These are phyloP conservation scores for Rhinocladiella similis DNA, from an alignment of 2,329 filamentous ascomycete species.

Conservation along the genomic window DNA sequence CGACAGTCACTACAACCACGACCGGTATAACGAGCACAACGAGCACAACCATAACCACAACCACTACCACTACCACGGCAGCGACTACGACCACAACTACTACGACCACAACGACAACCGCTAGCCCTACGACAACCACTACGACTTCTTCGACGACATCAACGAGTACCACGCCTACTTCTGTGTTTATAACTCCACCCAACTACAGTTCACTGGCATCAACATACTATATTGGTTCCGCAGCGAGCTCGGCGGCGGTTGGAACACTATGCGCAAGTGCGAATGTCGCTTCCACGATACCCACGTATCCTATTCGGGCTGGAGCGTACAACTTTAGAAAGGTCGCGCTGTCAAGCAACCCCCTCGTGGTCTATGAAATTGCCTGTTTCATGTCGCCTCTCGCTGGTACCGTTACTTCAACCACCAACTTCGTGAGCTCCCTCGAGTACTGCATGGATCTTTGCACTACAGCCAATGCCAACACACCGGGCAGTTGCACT, in stretches of 20 bases:
- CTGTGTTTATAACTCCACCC: background rate
- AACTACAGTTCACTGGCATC: background rate
- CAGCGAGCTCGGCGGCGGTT: background rate
- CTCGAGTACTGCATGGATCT: constrained; percentile 2
- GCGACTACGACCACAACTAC: background rate
- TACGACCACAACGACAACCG: background rate
- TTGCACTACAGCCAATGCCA: background rate
- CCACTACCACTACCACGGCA: background rate
- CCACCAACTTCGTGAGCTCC: background rate
- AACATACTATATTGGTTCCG: background rate
- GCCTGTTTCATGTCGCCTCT: background rate
- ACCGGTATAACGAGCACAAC: background rate
- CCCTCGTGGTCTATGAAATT: background rate
- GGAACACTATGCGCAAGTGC: background rate
- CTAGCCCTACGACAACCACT: background rate
- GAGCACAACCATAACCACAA: background rate
- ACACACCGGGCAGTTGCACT: background rate
- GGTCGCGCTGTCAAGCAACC: background rate
- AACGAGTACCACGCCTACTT: background rate
- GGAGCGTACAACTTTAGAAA: constrained; percentile 4
- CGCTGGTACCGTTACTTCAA: background rate
- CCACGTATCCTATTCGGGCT: background rate
- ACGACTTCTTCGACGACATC: constrained; percentile 1
- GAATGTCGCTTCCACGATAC: background rate
- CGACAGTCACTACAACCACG: background rate